Conservation (phyloP, 495 filamentous ascomycete species). For the Xylaria palmicola region DNA sequence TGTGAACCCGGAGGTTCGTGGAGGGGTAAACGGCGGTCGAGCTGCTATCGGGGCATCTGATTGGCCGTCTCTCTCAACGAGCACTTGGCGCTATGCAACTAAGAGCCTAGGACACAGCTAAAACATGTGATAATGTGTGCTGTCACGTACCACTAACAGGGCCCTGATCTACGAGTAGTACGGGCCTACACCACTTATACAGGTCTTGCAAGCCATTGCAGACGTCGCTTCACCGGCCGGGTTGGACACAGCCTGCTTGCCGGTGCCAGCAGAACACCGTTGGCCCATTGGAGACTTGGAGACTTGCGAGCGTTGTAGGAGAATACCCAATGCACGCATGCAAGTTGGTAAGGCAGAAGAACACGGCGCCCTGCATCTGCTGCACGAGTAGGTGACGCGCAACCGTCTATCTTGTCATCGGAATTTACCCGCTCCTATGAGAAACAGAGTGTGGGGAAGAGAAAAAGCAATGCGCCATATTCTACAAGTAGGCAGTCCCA, state of each 20-base stretch:
- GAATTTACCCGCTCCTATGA: too few relatives aligned
- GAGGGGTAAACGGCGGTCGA: conserved; percentile 6
- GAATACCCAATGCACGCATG: background rate
- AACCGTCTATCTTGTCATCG: too few relatives aligned
- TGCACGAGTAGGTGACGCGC: too few relatives aligned
- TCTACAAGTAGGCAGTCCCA: too few relatives aligned
- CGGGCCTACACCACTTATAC: too few relatives aligned
- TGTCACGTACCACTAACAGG: background rate
- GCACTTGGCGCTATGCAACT: background rate
- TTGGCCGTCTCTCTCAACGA: background rate
- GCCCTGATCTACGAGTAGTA: too few relatives aligned
- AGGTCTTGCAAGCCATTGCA: too few relatives aligned
- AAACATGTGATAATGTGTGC: background rate
- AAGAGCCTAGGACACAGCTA: background rate
- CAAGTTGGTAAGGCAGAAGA: too few relatives aligned
- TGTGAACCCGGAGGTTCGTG: background rate
- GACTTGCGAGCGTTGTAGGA: background rate
- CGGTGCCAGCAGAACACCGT: background rate
- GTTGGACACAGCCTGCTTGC: background rate
- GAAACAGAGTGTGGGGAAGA: too few relatives aligned
- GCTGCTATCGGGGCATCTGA: background rate
- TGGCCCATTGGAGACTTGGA: background rate
- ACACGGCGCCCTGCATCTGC: too few relatives aligned
- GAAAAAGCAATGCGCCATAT: too few relatives aligned
- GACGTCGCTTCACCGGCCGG: background rate